Evolutionary conservation across 2,329 filamentous ascomycete genomes (phyloP), one percentile per base, ranked within the genome.

Genomic region (Paecilomyces variotii): DNA sequence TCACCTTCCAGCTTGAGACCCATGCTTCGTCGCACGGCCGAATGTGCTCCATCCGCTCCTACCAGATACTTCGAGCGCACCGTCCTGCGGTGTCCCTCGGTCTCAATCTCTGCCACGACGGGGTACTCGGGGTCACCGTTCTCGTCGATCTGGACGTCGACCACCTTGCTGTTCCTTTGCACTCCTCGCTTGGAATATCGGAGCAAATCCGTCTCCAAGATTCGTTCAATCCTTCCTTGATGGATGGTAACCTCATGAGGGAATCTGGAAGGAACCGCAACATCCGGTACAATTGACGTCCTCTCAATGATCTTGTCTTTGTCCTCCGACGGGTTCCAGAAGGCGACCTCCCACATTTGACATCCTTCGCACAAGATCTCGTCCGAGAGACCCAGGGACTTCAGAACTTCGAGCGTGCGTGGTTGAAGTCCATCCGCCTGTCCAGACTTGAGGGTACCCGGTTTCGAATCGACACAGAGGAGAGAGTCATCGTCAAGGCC

Each of bases 231-330:
- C 62, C 84, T 73, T 4, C 87, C 88, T 69, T 90, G 87, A 67
- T 90, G 87, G 11, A 90, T 74, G 1, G 88, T 81, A 0, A 87
- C 86, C 55, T 87, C 88, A 67, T 88, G 88, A 3, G 85, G 86
- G 64, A 87, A 89, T 55, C 87, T 80, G 12, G 87, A 86, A 57
- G 88, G 85, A 59, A 89, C 87, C 4, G 85, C 87, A 3, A 78
- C 73, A 58, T 78, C 74, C 1, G 68, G 68, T 9, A 77, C 71
- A 26, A 76, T 70, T 28, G 86, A 85, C 1, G 86, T 89, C 62
- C 87, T 79, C 32, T 80, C 76, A 62, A 89, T 88, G 32, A 85
- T 83, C 49, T 66, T 65, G 1, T 70, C 65, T 51, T 78, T 74
- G 34, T 78, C 78, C 32, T 72, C 70, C 1, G 78, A 77, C 0